Percentiles rank a stretch among this genome's conserved stretches.
These are phyloP conservation scores for Capsaspora owczarzaki DNA, from an alignment of 78 protist species.

Conservation along the genomic window DNA sequence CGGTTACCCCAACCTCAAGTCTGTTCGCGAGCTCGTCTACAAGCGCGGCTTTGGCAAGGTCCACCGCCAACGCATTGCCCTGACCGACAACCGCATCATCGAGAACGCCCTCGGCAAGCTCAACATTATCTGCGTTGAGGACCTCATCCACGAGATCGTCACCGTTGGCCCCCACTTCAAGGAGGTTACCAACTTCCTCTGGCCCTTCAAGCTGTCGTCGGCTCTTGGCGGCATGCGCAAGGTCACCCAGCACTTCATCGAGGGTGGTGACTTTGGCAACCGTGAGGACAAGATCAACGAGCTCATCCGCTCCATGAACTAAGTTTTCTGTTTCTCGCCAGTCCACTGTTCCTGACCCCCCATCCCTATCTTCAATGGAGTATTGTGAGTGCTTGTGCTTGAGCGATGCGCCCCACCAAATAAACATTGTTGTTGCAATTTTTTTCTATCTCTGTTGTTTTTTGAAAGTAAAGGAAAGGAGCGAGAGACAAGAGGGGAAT, in stretches of 20 bases:
- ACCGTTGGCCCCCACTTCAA: conserved; percentile 95
- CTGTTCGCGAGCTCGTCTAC: conserved; percentile 92
- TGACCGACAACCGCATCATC: conserved; percentile 86
- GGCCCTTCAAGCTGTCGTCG: conserved; percentile 98
- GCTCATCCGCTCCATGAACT: conserved; percentile 72
- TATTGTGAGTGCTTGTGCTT: too few species aligned
- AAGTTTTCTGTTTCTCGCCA: too few species aligned
- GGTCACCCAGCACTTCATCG: conserved; percentile 87
- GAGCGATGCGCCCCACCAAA: too few species aligned
- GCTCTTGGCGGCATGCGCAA: conserved; percentile 85
- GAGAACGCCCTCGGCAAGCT: conserved; percentile 71
- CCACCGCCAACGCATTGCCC: conserved; percentile 83
- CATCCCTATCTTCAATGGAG: too few species aligned
- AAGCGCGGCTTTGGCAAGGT: conserved; percentile 97
- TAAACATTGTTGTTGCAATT: too few species aligned
- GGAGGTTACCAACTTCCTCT: conserved; percentile 85
- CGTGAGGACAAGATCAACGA: conserved; percentile 87
- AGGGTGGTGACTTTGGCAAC: conserved; percentile 99
- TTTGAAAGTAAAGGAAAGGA: too few species aligned
- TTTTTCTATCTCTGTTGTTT: too few species aligned
- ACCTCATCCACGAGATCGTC: conserved; percentile 97
- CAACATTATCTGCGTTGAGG: conserved; percentile 95
- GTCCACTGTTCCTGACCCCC: too few species aligned
- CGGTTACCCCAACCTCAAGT: conserved; percentile 94
- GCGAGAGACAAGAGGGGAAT: too few species aligned